A percentile compares a stretch with the other conserved stretches of the same genome.
These are phyloP conservation scores for Fallopia convolvulus DNA, from an alignment of 148 eudicot genomes.

Conservation along the genomic window DNA sequence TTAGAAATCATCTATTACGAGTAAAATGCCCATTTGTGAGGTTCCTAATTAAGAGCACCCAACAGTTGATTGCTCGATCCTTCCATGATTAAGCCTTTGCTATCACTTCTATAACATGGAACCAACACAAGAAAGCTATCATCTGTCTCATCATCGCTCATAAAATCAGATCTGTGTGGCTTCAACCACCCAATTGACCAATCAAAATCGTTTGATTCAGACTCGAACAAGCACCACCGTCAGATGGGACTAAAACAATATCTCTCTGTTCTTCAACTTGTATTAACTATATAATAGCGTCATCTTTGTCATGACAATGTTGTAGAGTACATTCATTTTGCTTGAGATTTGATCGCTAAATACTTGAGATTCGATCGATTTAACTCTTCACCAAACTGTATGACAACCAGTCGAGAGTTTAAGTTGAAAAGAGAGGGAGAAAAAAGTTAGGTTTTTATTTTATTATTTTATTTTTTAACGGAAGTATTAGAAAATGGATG, in stretches of 20 bases:
- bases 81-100: conserved; percentile 18
- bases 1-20: conserved; percentile 23
- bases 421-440: too few relatives aligned
- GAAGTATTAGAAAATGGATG: too few relatives aligned
- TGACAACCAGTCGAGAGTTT: too few relatives aligned
- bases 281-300: neutral
- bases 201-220: conserved; percentile 82
- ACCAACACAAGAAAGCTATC: conserved; percentile 84
- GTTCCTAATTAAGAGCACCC: conserved; percentile 25
- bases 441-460: too few relatives aligned
- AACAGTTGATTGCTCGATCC: conserved; percentile 22
- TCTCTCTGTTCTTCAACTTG: conserved; percentile 28
- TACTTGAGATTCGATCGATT: too few relatives aligned
- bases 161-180: conserved; percentile 74
- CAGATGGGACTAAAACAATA: conserved; percentile 69
- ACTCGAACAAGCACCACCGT: conserved; percentile 63
- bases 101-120: conserved; percentile 61
- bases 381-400: too few relatives aligned
- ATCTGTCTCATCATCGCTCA: conserved; percentile 75
- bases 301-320: neutral
- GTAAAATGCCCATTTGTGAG: conserved; percentile 29
- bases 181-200: conserved; percentile 97
- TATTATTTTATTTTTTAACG: too few relatives aligned
- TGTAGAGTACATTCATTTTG: conserved; percentile 11
- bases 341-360: too few relatives aligned